Base-by-base conservation (phyloP, 2,329 filamentous ascomycete species). In the Arthroderma uncinatum region DNA sequence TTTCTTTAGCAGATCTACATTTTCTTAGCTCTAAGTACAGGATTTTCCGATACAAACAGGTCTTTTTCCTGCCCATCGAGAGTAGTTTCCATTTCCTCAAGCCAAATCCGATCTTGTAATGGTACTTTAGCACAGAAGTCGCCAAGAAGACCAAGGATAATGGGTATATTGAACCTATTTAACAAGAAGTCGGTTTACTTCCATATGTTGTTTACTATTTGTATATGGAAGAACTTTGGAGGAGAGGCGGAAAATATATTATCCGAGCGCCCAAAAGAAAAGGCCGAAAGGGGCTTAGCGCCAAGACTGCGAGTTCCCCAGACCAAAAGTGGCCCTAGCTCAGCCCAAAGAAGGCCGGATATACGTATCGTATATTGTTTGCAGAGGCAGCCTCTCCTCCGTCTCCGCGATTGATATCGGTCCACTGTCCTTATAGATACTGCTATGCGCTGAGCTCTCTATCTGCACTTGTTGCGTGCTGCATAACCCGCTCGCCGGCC, bases 181-280 rank as follows among this genome's bases (percentile, higher is more conserved):
- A 5, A 47, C 25, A 39, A 54, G n/a, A n/a, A n/a, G n/a, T n/a
- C n/a, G n/a, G n/a, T n/a, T n/a, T n/a, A n/a, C n/a, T n/a, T n/a
- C n/a, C n/a, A n/a, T n/a, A n/a, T n/a, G n/a, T n/a, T n/a, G n/a
- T 55, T 58, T 57, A 40, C 54, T 67, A 70, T 72, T 73, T 57
- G 68, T 53, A 2, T 68, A 59, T 0, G 70, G 67, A 54, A 76
- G 77, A 63, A 74, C 77, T 50, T 71, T 73, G 28, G 28, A 7
- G 28, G 28, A 30, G 28, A 7, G 7, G 28, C 28, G 3, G 28
- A 30, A 30, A 7, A 30, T 3, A 30, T 30, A 7, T 30, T 30
- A 30, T 30, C 28, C 28, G 34, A n/a, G 12, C 3, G 34, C 34
- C 33, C 6, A 12, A 34, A 34, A 12, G 33, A 34, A 12, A 34